Evolutionary conservation across 1,139 yeast genomes (phyloP).

Genomic region (Yamadazyma diospyri): DNA sequence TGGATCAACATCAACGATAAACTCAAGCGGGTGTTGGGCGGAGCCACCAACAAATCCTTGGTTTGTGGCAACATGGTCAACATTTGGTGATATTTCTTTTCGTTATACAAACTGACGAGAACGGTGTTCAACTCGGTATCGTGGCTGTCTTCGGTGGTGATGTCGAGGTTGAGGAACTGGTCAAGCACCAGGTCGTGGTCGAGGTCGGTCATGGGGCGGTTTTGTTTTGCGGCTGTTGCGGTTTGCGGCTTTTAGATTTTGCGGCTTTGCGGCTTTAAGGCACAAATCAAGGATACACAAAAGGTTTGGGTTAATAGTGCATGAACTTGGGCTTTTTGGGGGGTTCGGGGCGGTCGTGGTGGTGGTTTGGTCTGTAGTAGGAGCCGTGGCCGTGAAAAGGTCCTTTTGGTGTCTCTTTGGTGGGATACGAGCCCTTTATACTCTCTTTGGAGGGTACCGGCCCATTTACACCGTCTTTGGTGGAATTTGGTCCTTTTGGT

Average conservation of each 20-base stretch:
- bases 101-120: conserved; percentile 4
- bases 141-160: not conserved
- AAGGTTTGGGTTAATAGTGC: conserved; percentile 2
- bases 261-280: too few relatives aligned
- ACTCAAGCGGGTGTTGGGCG: conserved; percentile 11
- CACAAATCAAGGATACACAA: not conserved
- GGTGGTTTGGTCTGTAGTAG: not conserved
- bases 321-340: conserved; percentile 1
- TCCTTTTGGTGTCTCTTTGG: too few relatives aligned
- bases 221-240: not conserved
- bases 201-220: not conserved
- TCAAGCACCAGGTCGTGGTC: not conserved
- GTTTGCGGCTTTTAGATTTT: not conserved
- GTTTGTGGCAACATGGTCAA: conserved; percentile 14
- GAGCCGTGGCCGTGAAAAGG: too few relatives aligned
- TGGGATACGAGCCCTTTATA: too few relatives aligned
- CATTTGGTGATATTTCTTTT: conserved; percentile 13
- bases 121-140: not conserved
- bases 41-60: conserved; percentile 6
- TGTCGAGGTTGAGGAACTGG: not conserved
- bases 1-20: conserved; percentile 21
- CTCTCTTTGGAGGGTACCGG: too few relatives aligned
- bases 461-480: too few relatives aligned
- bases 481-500: too few relatives aligned
- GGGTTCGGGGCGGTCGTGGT: not conserved